Conservation (phyloP, 2,329 filamentous ascomycete genomes). For the Ophidiomyces ophidiicola region DNA sequence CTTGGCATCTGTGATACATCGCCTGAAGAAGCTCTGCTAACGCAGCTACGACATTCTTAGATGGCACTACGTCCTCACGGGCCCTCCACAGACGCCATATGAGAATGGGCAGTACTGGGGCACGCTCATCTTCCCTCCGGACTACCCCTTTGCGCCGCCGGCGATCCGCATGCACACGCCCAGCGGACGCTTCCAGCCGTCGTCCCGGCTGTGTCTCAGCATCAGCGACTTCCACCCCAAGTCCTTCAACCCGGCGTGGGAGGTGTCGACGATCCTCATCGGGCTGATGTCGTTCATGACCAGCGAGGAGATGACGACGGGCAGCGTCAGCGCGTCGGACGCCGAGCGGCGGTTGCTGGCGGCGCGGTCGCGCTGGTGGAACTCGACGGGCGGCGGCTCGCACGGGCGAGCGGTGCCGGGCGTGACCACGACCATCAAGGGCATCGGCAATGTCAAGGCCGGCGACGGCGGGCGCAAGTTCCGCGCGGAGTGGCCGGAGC, state of each 20-base stretch:
- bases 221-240: slow-evolving; percentile 98
- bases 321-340: slow-evolving; percentile 65
- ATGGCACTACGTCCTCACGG: slow-evolving; percentile 93
- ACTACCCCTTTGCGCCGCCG: slow-evolving; percentile 94
- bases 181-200: slow-evolving; percentile 86
- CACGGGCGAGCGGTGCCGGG: slow-evolving; percentile 40
- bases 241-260: slow-evolving; percentile 96
- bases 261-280: slow-evolving; percentile 90
- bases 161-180: slow-evolving; percentile 99
- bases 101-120: slow-evolving; percentile 96
- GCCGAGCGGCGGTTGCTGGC: slow-evolving; percentile 69
- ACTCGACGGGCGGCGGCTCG: slow-evolving; percentile 79
- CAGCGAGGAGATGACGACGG: slow-evolving; percentile 95
- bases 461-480: slow-evolving; percentile 92
- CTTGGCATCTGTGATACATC: no score
- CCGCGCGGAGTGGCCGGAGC: slow-evolving; percentile 72
- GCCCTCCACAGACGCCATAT: slow-evolving; percentile 87
- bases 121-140: slow-evolving; percentile 83
- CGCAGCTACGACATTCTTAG: no score
- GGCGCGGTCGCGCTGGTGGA: slow-evolving; percentile 81
- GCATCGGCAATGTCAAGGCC: slow-evolving; percentile 67
- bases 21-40: no score
- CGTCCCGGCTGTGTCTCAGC: slow-evolving; percentile 79
- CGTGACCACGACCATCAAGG: slow-evolving; percentile 47
- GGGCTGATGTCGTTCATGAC: slow-evolving; percentile 97